phyloP scores from a whole-genome alignment of 805 yeast species.

The Candida golubevii region DNA sequence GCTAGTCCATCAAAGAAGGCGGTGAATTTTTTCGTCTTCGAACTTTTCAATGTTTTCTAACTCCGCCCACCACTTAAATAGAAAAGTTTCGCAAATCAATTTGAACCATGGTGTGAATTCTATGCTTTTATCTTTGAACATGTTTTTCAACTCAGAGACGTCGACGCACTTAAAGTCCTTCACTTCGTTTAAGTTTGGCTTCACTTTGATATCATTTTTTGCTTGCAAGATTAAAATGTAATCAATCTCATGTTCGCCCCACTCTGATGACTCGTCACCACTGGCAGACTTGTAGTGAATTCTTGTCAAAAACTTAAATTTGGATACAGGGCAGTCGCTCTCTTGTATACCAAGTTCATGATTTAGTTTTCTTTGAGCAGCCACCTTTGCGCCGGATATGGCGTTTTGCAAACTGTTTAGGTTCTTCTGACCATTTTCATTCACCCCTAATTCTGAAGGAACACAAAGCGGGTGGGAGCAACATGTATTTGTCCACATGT shows the following conservation, averaged over 20 bases:
- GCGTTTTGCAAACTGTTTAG: constrained; percentile 48
- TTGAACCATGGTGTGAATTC: constrained; percentile 98
- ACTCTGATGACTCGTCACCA: constrained; percentile 55
- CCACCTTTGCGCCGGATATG: constrained; percentile 72
- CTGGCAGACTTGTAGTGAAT: constrained; percentile 88
- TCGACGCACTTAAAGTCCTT: constrained; percentile 74
- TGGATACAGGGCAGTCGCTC: constrained; percentile 55
- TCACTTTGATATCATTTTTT: constrained; percentile 46
- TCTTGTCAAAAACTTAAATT: constrained; percentile 82
- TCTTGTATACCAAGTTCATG: constrained; percentile 87
- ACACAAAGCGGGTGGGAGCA: constrained; percentile 96
- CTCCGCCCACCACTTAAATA: constrained; percentile 92
- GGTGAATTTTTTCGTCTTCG: constrained; percentile 43
- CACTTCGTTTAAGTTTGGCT: constrained; percentile 72
- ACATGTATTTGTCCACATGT: constrained; percentile 98
- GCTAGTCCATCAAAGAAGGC: constrained; percentile 36
- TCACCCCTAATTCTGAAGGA: constrained; percentile 67
- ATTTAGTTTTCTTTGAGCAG: constrained; percentile 87
- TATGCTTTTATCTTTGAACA: constrained; percentile 67
- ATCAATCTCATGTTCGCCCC: constrained; percentile 99
- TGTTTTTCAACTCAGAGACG: constrained; percentile 57
- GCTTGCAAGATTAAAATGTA: constrained; percentile 79
- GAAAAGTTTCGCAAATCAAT: constrained; percentile 84
- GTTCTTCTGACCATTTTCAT: constrained; percentile 7
- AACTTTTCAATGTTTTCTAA: constrained; percentile 55